These are phyloP conservation scores for Penicillium subrubescens DNA, from an alignment of 495 filamentous ascomycete species.

Conservation along the genomic window DNA sequence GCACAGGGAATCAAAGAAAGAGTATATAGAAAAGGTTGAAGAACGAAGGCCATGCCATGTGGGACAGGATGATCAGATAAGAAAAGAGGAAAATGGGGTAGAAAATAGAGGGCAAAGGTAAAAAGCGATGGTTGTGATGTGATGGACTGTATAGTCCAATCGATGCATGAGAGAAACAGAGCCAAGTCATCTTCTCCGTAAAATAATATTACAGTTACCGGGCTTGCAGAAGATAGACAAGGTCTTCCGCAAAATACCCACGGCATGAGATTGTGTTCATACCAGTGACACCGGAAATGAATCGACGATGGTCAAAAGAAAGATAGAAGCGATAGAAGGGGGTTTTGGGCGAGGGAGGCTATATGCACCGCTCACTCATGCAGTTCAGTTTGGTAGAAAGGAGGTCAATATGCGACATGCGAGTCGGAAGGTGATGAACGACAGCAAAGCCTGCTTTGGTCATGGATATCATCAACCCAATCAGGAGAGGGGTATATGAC, in stretches of 20 bases:
- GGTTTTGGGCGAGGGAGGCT: neutral
- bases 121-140: constrained; percentile 23
- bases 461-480: constrained; percentile 37
- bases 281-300: constrained; percentile 17
- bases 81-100: constrained; percentile 6
- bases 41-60: constrained; percentile 20
- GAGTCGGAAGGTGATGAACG: constrained; percentile 31
- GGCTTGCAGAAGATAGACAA: constrained; percentile 8
- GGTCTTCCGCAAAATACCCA: constrained; percentile 1
- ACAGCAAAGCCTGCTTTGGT: constrained; percentile 55
- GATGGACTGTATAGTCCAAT: constrained; percentile 7
- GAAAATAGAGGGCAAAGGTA: constrained; percentile 3
- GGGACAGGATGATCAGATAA: constrained; percentile 18
- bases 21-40: constrained; percentile 20
- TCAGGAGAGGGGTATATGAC: constrained; percentile 29
- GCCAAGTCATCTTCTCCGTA: constrained; percentile 6
- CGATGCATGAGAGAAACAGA: constrained; percentile 13
- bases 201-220: constrained; percentile 38
- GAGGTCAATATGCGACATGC: constrained; percentile 7
- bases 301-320: neutral
- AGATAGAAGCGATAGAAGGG: neutral
- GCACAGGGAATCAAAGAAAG: constrained; percentile 23
- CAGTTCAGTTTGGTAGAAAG: neutral
- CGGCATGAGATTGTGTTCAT: constrained; percentile 13
- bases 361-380: neutral